A percentile compares a stretch with the other conserved stretches of the same genome.
These are phyloP conservation scores for Leccinum cinnamomeum DNA, from an alignment of 1,284 basidiomycete genomes.

Conservation along the genomic window DNA sequence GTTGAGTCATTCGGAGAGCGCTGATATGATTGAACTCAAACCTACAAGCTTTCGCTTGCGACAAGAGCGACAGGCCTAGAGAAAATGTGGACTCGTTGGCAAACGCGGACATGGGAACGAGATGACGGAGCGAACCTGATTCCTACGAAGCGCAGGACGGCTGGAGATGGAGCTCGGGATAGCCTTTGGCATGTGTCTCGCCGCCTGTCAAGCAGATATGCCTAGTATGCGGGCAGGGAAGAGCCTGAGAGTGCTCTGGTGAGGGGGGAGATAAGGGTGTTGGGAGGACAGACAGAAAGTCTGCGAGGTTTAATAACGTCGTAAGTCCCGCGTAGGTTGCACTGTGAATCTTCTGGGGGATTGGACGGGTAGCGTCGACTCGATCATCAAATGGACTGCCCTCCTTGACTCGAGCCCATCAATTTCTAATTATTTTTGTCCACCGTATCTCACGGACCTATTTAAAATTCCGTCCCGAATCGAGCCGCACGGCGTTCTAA, in stretches of 20 bases:
- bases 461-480: slow-evolving; percentile 19
- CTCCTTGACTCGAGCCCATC: slow-evolving; percentile 11
- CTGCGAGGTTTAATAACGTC: neutral
- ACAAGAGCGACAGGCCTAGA: slow-evolving; percentile 75
- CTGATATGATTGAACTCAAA: slow-evolving; percentile 7
- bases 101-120: slow-evolving; percentile 2
- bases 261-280: neutral
- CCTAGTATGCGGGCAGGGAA: neutral
- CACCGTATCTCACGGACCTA: slow-evolving; percentile 28
- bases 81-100: slow-evolving; percentile 4
- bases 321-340: neutral
- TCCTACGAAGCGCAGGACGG: slow-evolving; percentile 71
- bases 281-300: neutral
- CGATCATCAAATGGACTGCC: slow-evolving; percentile 4
- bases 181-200: slow-evolving; percentile 62
- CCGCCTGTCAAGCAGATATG: slow-evolving; percentile 3
- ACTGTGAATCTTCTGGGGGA: slow-evolving; percentile 1
- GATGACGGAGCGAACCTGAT: slow-evolving; percentile 53
- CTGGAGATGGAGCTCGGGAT: slow-evolving; percentile 32
- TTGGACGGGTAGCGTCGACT: neutral
- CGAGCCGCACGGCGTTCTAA: neutral
- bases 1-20: slow-evolving; percentile 11
- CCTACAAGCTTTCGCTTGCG: slow-evolving; percentile 77
- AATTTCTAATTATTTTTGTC: slow-evolving; percentile 20
- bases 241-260: neutral